Evolutionary conservation across 768 basidiomycete genomes (phyloP).

Genomic region (Serendipita sp.): DNA sequence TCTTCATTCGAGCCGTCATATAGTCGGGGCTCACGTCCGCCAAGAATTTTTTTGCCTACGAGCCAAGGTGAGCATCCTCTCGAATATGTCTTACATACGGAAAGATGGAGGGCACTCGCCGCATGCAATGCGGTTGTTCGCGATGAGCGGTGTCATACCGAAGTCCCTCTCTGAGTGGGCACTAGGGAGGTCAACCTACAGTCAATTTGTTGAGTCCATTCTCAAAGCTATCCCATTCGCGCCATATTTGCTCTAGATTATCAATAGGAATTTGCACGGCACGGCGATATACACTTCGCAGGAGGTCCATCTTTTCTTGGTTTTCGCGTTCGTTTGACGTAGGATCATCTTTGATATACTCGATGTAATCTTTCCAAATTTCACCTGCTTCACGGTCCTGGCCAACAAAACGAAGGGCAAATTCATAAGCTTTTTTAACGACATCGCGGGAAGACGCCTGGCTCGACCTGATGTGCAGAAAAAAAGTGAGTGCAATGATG

Average conservation of each 20-base stretch:
- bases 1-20: conserved; percentile 85
- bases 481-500: conserved; percentile 20
- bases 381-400: conserved; percentile 84
- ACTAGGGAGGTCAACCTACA: conserved; percentile 21
- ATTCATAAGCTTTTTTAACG: conserved; percentile 83
- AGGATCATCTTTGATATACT: conserved; percentile 60
- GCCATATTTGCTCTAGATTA: conserved; percentile 86
- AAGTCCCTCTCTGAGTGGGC: too few relatives aligned
- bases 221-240: conserved; percentile 86
- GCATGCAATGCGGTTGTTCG: background rate
- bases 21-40: conserved; percentile 81
- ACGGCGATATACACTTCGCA: conserved; percentile 84
- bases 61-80: background rate
- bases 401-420: conserved; percentile 76
- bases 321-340: conserved; percentile 84
- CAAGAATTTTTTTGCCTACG: conserved; percentile 87
- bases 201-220: conserved; percentile 78
- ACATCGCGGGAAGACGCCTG: conserved; percentile 41
- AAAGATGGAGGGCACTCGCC: too few relatives aligned
- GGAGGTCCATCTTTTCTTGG: conserved; percentile 85
- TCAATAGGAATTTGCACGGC: conserved; percentile 90
- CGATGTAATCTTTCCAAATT: conserved; percentile 90
- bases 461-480: conserved; percentile 19
- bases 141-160: too few relatives aligned
- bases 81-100: background rate